Conservation (phyloP, 495 filamentous ascomycete genomes). For the Amniculicola lignicola region DNA sequence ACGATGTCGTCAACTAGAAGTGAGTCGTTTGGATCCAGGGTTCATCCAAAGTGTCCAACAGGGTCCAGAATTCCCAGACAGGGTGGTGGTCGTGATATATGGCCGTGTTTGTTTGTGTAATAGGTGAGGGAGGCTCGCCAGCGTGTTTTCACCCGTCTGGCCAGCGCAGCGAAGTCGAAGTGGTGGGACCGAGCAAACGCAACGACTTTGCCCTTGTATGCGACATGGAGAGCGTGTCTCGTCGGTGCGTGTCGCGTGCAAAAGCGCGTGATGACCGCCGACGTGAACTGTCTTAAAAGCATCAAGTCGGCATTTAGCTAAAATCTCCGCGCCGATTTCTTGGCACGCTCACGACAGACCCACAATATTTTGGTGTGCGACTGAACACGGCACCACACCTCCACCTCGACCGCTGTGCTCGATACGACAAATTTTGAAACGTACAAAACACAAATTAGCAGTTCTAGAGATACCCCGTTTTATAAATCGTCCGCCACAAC, state of each 20-base stretch:
- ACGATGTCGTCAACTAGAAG: not conserved
- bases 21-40: not conserved
- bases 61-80: not conserved
- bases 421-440: not conserved
- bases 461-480: too few species aligned
- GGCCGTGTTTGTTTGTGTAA: not conserved
- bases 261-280: not conserved
- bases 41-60: not conserved
- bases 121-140: not conserved
- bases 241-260: not conserved
- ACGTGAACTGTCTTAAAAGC: not conserved
- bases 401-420: not conserved
- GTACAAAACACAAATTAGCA: too few species aligned
- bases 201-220: constrained; percentile 6
- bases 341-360: not conserved
- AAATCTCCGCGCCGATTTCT: not conserved
- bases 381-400: not conserved
- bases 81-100: not conserved
- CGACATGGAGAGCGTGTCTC: constrained; percentile 27
- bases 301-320: not conserved
- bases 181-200: constrained; percentile 17
- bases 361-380: not conserved
- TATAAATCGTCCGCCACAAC: not conserved
- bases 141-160: constrained; percentile 21
- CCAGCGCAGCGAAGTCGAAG: constrained; percentile 23